Evolutionary conservation across 345 rosid species (phyloP), one percentile per base, ranked within the genome.

Genomic region (Orychophragmus violaceus): DNA sequence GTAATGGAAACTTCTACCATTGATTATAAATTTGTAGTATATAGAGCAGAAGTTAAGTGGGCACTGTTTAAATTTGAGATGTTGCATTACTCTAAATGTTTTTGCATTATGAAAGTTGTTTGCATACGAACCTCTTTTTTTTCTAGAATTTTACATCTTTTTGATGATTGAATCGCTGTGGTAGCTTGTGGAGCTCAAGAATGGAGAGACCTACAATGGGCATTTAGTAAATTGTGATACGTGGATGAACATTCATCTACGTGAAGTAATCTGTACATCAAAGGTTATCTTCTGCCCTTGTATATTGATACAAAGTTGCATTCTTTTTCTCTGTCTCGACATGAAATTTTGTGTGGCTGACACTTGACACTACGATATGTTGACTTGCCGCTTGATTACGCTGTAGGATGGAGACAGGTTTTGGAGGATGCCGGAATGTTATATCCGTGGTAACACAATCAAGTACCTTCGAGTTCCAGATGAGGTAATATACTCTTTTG

Each of bases 381-480:
- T 64, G 9, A 6, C 45, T 41, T 36, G 42, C 30, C 24, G 12
- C 35, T 60, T 25, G 21, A 8, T 32, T 55, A 11, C 61, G 13
- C 30, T 79, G 64, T 73, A 95, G 99, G 99, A 95, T 50, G 99
- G 99, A 71, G 97, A 95, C 78, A 80, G 95, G 53, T 95, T 91
- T 89, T 95, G 99, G 99, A 81, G 97, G 44, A 95, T 95, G 97
- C 99, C 97, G 8, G 99, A 95, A 78, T 95, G 99, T 85, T 95
- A 95, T 68, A 91, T 95, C 58, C 96, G 97, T 39, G 99, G 99
- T 39, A 95, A 95, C 79, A 95, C 97, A 45, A 95, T 95, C 28
- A 95, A 95, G 80, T 91, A 91, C 75, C 97, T 95, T 51, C 89
- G 97, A 54, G 97, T 95, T 83, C 99, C 99, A 12, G 97, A 95